phyloP scores from a whole-genome alignment of 306 rosid genomes.

The Citrullus mucosospermus region DNA sequence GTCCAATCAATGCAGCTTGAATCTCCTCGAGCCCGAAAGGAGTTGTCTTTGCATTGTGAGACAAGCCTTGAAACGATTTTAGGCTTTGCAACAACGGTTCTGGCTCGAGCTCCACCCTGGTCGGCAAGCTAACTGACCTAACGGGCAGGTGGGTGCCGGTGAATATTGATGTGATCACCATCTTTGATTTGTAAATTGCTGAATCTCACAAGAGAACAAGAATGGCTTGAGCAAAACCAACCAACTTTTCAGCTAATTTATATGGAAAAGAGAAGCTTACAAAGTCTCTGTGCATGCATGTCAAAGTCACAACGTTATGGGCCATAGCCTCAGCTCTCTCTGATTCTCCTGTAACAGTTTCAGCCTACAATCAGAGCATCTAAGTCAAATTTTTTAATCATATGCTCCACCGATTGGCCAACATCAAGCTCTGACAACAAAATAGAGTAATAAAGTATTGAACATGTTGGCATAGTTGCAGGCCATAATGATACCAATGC shows the following conservation, averaged over 20 bases:
- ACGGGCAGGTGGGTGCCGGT: conserved; percentile 27
- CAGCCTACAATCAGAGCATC: conserved; percentile 11
- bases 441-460: conserved; percentile 1
- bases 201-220: background rate
- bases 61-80: conserved; percentile 15
- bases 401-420: background rate
- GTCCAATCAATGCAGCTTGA: conserved; percentile 32
- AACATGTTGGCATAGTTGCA: conserved; percentile 2
- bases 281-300: conserved; percentile 1
- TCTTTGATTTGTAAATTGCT: background rate
- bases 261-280: background rate
- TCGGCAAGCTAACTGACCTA: conserved; percentile 73
- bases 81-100: conserved; percentile 39
- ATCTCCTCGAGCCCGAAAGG: conserved; percentile 26
- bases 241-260: background rate
- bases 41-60: conserved; percentile 10
- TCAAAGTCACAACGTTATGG: background rate
- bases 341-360: conserved; percentile 18
- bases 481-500: conserved; percentile 10
- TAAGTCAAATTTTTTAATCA: conserved; percentile 7
- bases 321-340: background rate
- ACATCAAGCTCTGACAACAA: conserved; percentile 9
- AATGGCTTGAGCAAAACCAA: conserved; percentile 3
- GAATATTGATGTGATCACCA: conserved; percentile 10
- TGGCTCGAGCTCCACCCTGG: conserved; percentile 37